A percentile compares a stretch with the other conserved stretches of the same genome.
phyloP scores from a whole-genome alignment of 306 rosid genomes.

The Vigna hirtella region DNA sequence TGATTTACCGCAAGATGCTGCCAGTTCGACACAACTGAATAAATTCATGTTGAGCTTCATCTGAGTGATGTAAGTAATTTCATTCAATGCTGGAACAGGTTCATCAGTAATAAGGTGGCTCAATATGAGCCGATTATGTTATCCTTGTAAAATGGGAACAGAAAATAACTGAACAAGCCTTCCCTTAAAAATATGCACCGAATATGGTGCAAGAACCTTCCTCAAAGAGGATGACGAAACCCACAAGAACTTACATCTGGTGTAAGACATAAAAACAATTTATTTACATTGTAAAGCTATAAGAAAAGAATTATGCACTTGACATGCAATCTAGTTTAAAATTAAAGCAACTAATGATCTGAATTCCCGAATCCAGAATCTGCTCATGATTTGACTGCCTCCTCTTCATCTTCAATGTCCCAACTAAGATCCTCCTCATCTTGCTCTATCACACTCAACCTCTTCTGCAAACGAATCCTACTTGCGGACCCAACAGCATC shows the following conservation, averaged over 20 bases:
- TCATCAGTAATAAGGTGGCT: background rate
- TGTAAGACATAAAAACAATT: slow-evolving; percentile 26
- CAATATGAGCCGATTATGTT: background rate
- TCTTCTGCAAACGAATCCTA: slow-evolving; percentile 65
- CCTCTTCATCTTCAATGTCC: slow-evolving; percentile 84
- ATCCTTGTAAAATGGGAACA: background rate
- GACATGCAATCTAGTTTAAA: slow-evolving; percentile 39
- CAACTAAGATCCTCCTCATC: slow-evolving; percentile 93
- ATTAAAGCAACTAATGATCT: slow-evolving; percentile 26
- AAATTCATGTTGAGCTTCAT: background rate
- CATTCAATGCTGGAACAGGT: slow-evolving; percentile 28
- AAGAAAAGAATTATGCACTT: slow-evolving; percentile 48
- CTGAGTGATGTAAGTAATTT: background rate
- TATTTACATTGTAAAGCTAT: slow-evolving; percentile 47
- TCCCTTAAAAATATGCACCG: slow-evolving; percentile 16
- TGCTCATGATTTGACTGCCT: slow-evolving; percentile 58
- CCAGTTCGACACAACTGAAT: background rate
- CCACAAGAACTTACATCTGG: slow-evolving; percentile 32
- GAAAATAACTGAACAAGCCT: slow-evolving; percentile 28
- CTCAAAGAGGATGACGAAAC: slow-evolving; percentile 13
- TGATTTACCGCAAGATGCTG: background rate
- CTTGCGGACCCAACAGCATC: slow-evolving; percentile 48
- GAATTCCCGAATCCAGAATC: slow-evolving; percentile 20
- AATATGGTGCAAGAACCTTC: slow-evolving; percentile 36
- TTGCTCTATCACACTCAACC: slow-evolving; percentile 58